Evolutionary conservation across 2,329 filamentous ascomycete species (phyloP), one percentile per base, ranked within the genome.

Genomic region (Verticillium nubilum): DNA sequence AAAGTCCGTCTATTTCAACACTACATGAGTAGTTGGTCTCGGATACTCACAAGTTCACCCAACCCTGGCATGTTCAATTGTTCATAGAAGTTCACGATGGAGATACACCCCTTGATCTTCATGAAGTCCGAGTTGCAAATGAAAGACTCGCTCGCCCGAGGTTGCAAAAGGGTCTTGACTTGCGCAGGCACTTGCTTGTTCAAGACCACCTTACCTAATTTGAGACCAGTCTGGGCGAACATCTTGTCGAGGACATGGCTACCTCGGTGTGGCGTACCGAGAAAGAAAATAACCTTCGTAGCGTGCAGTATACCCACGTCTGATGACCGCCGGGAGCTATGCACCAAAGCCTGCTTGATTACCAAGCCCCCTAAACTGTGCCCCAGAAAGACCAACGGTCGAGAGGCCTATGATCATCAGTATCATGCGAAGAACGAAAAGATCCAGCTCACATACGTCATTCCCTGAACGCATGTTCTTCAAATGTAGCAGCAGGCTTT

Each of bases 71-170:
- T 26, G 9, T 56, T 19, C 12, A 61, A 50, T 50, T 61, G 59
- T 19, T 61, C 59, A 33, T 61, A 61, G 31, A 61, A 61, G 56
- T 61, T 61, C 9, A 61, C 53, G 19, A 61, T 56, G 19, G 27
- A 12, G 15, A 61, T 31, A 31, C 6, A 54, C 6, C 58, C 54
- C 28, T 59, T 59, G 25, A 58, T 56, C 15, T 42, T 55, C 54
- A 62, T 59, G 13, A 59, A 62, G 10, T 62, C 54, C 12, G 52
- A 57, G 54, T 59, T 59, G 12, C 42, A 35, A 5, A 56, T 59
- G 47, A 59, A 62, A 9, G 58, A 59, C 29, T 55, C 54, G 58
- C 52, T 54, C 5, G 47, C 37, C 42, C 58, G 54, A 5, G 60
- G 57, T 29, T 59, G 57, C 26, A 59, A 37, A 13, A 55, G 17